Conservation (phyloP, 2,329 filamentous ascomycete species). For the Curvularia sp. region DNA sequence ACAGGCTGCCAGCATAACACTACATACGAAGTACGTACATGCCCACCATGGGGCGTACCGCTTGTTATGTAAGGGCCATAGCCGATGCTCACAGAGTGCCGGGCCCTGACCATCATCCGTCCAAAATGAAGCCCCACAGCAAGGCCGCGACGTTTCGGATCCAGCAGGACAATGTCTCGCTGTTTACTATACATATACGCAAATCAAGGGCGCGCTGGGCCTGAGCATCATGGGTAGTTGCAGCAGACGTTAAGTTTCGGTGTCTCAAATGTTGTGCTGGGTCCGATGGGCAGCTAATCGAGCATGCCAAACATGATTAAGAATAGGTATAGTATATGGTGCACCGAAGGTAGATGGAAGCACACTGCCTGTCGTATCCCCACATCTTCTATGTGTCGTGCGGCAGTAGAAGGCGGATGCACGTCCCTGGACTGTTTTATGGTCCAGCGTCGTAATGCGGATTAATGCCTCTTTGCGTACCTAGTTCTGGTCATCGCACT, state of each 20-base stretch:
- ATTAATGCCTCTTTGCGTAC: background rate
- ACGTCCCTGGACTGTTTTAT: background rate
- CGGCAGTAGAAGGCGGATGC: constrained; percentile 1
- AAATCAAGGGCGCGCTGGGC: background rate
- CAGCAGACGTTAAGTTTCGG: constrained; percentile 8
- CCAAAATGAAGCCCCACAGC: constrained; percentile 34
- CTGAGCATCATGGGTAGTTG: constrained; percentile 5
- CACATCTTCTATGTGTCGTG: constrained; percentile 5
- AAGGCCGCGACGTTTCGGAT: constrained; percentile 31
- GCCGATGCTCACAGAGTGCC: background rate
- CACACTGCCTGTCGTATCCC: constrained; percentile 7
- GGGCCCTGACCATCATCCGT: constrained; percentile 13
- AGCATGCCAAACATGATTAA: constrained; percentile 5
- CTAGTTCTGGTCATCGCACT: background rate
- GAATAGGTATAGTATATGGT: background rate
- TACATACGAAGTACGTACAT: too few relatives aligned
- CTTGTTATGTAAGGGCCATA: constrained; percentile 7
- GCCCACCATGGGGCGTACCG: background rate
- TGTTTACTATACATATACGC: constrained; percentile 9
- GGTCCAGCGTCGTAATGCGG: background rate
- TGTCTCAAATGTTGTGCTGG: constrained; percentile 6
- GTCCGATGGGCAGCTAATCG: constrained; percentile 2
- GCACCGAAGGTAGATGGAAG: constrained; percentile 5
- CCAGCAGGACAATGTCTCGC: constrained; percentile 25
- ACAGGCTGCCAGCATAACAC: constrained; percentile 1